These are phyloP conservation scores for Phytophthora citricola DNA, from an alignment of 352 stramenopile species.

Conservation along the genomic window DNA sequence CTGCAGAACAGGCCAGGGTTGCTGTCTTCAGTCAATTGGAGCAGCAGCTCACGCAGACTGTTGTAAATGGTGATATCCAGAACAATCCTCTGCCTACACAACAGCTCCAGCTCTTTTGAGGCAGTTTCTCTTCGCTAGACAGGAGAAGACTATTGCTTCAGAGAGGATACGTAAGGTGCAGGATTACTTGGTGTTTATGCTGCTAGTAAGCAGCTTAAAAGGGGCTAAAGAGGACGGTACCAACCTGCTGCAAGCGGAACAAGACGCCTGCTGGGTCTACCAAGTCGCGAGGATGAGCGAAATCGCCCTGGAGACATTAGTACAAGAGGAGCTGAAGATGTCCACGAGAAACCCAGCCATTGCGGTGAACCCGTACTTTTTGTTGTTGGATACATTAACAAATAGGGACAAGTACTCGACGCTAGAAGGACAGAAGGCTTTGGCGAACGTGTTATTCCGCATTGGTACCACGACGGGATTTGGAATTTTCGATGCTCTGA, in stretches of 20 bases:
- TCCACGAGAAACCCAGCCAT: slow-evolving; percentile 9
- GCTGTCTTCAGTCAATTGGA: slow-evolving; percentile 53
- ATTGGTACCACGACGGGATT: slow-evolving; percentile 33
- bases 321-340: slow-evolving; percentile 32
- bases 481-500: slow-evolving; percentile 44
- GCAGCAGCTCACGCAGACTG: slow-evolving; percentile 42
- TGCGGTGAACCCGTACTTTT: slow-evolving; percentile 49
- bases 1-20: slow-evolving; percentile 30
- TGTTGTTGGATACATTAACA: slow-evolving; percentile 59
- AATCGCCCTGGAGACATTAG: slow-evolving; percentile 45
- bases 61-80: slow-evolving; percentile 41
- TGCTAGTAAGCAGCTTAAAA: slow-evolving; percentile 63
- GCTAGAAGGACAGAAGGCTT: slow-evolving; percentile 17
- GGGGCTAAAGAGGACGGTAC: slow-evolving; percentile 16
- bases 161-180: slow-evolving; percentile 54
- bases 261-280: slow-evolving; percentile 55
- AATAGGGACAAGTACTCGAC: slow-evolving; percentile 38
- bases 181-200: slow-evolving; percentile 64
- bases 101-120: slow-evolving; percentile 42
- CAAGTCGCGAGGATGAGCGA: slow-evolving; percentile 55
- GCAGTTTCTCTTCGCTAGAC: slow-evolving; percentile 55
- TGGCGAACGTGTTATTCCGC: slow-evolving; percentile 35
- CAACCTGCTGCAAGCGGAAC: slow-evolving; percentile 38
- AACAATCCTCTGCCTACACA: slow-evolving; percentile 30
- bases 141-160: neutral